Base-by-base conservation (phyloP, 306 rosid species). In the Boehmeria nivea region DNA sequence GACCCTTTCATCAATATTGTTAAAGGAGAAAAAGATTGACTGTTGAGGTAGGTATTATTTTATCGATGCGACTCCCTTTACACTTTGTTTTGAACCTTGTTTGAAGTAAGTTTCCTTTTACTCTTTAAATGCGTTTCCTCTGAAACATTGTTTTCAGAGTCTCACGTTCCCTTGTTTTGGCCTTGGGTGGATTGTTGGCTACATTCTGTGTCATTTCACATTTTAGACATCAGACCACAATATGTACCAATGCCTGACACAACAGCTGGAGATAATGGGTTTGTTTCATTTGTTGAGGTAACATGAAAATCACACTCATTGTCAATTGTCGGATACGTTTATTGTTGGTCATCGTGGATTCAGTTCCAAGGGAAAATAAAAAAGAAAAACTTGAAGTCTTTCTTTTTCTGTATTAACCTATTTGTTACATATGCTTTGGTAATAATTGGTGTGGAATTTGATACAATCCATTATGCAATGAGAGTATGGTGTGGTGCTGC, bases 21-120 rank as follows among this genome's bases (percentile, higher is more conserved):
- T 75, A 63, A 73, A 76, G 89, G 81, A 77, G 85, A 82, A 85
- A 77, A 69, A 79, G 84, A 33, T n/a, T n/a, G n/a, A n/a, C 36
- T 31, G 24, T 76, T 69, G 96, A 93, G 99, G 99, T 83, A 93
- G 99, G 99, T 76, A 85, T 33, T 28, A 51, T 75, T 72, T 78
- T 67, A 45, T 76, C 68, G 76, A 69, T 76, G 84, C 62, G 65
- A 78, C 77, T 78, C 65, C 8, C 68, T 70, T 58, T n/a, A n/a
- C n/a, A n/a, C n/a, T 63, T 47, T 52, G 48, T 70, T 67, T 42
- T 47, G 72, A 64, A 48, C 64, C 57, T 67, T 76, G 77, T 50
- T 72, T 67, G 63, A 61, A 68, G 55, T 49, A 55, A 61, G 22
- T 44, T 45, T 48, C 18, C 47, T 54, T 56, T 72, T 57, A 57